Percentiles rank a stretch among this genome's conserved stretches.
phyloP scores from a whole-genome alignment of 768 basidiomycete species.

The Exsudoporus frostii region DNA sequence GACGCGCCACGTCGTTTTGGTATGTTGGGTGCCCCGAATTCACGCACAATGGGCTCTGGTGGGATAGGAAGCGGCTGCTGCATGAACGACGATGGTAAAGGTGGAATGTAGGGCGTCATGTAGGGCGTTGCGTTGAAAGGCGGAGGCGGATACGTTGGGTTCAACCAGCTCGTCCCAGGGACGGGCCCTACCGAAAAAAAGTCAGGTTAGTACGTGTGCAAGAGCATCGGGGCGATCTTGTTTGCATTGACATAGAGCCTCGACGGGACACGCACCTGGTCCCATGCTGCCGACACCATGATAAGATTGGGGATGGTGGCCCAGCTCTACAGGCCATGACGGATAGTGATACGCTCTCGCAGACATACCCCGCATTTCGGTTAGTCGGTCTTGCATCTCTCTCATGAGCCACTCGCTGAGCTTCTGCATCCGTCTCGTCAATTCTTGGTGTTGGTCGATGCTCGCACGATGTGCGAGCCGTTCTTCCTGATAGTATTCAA shows the following conservation, averaged over 20 bases:
- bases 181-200: background rate
- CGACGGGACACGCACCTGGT: background rate
- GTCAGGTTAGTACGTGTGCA: background rate
- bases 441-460: slow-evolving; percentile 7
- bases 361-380: background rate
- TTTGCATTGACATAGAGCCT: background rate
- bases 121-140: background rate
- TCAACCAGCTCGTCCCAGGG: background rate
- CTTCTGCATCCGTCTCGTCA: background rate
- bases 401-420: slow-evolving; percentile 7
- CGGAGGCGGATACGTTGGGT: background rate
- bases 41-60: background rate
- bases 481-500: slow-evolving; percentile 2
- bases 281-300: background rate
- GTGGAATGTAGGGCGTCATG: background rate
- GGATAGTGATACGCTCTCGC: background rate
- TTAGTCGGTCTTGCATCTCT: slow-evolving; percentile 6
- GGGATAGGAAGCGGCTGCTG: no score
- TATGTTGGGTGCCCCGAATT: background rate
- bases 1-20: background rate
- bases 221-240: background rate
- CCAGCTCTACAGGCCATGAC: background rate
- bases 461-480: slow-evolving; percentile 1
- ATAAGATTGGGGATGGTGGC: background rate
- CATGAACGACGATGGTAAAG: background rate